A percentile compares a stretch with the other conserved stretches of the same genome.
Conservation (phyloP, 805 yeast genomes). For the Ogataea ramenticola region DNA sequence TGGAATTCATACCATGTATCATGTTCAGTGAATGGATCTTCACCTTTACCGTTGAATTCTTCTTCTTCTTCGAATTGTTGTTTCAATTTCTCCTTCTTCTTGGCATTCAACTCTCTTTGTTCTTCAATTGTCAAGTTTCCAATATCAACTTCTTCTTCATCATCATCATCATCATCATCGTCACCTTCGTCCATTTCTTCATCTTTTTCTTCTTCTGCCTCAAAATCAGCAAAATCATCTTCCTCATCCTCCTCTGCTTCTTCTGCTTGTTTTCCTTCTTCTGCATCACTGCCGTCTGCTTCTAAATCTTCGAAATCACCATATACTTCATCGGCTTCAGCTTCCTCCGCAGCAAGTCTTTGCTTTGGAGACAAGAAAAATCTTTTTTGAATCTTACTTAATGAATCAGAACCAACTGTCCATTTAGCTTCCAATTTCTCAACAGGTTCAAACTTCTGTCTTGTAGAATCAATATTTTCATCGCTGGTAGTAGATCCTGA, state of each 20-base stretch:
- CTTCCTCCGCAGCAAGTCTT: slow-evolving; percentile 23
- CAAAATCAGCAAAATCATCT: slow-evolving; percentile 50
- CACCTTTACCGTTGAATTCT: slow-evolving; percentile 68
- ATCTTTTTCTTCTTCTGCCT: slow-evolving; percentile 40
- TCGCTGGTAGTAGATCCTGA: slow-evolving; percentile 1
- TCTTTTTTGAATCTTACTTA: slow-evolving; percentile 35
- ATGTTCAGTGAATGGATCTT: slow-evolving; percentile 57
- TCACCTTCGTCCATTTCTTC: slow-evolving; percentile 31
- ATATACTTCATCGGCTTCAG: slow-evolving; percentile 35
- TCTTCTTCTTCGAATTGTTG: slow-evolving; percentile 87
- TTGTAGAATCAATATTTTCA: slow-evolving; percentile 31
- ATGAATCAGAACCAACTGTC: slow-evolving; percentile 26
- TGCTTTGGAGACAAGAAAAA: slow-evolving; percentile 49
- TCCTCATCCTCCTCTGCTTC: slow-evolving; percentile 24
- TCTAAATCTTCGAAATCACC: slow-evolving; percentile 33
- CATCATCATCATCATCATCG: slow-evolving; percentile 33
- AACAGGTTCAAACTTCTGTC: slow-evolving; percentile 30
- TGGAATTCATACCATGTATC: slow-evolving; percentile 98
- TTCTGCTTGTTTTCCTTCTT: slow-evolving; percentile 7
- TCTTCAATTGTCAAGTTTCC: slow-evolving; percentile 54
- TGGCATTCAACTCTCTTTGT: slow-evolving; percentile 74
- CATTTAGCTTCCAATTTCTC: slow-evolving; percentile 42
- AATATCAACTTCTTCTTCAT: slow-evolving; percentile 32
- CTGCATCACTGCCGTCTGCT: slow-evolving; percentile 7
- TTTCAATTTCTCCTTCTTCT: slow-evolving; percentile 81